Base-by-base conservation (phyloP, 2,329 filamentous ascomycete species). In the Cladophialophora bantiana region DNA sequence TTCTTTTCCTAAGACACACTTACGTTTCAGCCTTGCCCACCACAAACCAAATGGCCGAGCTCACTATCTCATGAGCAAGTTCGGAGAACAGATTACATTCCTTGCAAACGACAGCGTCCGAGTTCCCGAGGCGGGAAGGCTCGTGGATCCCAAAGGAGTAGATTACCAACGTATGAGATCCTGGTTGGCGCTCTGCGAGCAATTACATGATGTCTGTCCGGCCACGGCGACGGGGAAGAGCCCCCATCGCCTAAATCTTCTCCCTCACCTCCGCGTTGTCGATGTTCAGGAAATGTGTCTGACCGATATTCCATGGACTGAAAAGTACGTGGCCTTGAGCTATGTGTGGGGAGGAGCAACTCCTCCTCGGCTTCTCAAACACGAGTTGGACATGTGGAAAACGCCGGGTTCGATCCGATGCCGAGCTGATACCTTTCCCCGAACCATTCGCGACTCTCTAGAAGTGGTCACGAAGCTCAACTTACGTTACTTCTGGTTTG, bases 321-420 rank as follows among this genome's bases (percentile, higher is more conserved):
- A 56, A 20, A 62, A 45, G 40, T 63, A 57, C 20, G 26, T 56
- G 7, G 36, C 52, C 9, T 13, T 57, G 31, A 63, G 60, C 36
- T 63, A 63, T 45, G 50, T 56, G 32, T 63, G 60, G 60, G 60
- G 60, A 38, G 50, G 53, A 31, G 50, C 38, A 35, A 63, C 12
- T 45, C 56, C 38, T 20, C 56, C 56, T 42, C 40, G 32, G 6
- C 32, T 59, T 26, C 3, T 59, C 9, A 59, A 59, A 42, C 15
- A 42, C 13, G 36, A 34, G 38, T 7, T 59, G 35, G 56, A 45
- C 7, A 10, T n/a, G 38, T 59, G n/a, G 18, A 31, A 2, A 6
- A 9, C 10, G 9, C 53, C 52, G 6, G 15, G 32, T 12, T 48
- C 42, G 5, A 48, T 20, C n/a, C 42, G 18, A 48, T 7, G 7